Percentiles rank a stretch among this genome's conserved stretches.
Evolutionary conservation across 345 rosid species (phyloP).

Genomic region (Salix dunnii): DNA sequence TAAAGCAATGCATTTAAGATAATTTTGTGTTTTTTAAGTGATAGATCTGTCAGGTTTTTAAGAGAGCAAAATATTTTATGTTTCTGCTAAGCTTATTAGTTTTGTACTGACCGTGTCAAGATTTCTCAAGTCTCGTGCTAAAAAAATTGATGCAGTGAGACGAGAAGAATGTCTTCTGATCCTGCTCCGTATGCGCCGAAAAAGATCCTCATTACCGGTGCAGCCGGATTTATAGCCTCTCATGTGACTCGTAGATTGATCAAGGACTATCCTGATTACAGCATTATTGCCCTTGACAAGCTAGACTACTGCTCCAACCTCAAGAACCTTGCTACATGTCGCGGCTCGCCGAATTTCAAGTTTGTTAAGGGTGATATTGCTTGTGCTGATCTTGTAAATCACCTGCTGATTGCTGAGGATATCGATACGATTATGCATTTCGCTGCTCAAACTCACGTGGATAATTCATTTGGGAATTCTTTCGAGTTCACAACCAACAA

Average conservation of each 20-base stretch:
- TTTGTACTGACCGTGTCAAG: background rate
- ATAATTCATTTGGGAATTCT: conserved; percentile 62
- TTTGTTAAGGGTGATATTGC: conserved; percentile 60
- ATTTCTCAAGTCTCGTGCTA: background rate
- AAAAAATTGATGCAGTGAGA: conserved; percentile 4
- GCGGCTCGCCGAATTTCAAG: conserved; percentile 49
- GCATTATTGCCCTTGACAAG: conserved; percentile 58
- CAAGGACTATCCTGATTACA: conserved; percentile 51
- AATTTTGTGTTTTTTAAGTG: too few relatives aligned
- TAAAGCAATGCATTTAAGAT: too few relatives aligned
- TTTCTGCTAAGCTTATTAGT: too few relatives aligned
- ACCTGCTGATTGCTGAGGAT: conserved; percentile 46
- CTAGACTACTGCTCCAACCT: conserved; percentile 61
- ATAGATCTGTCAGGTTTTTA: too few relatives aligned
- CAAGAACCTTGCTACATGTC: conserved; percentile 46
- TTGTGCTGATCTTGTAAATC: conserved; percentile 54
- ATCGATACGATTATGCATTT: conserved; percentile 65
- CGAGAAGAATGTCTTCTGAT: conserved; percentile 17
- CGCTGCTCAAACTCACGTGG: conserved; percentile 70
- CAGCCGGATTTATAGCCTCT: conserved; percentile 66
- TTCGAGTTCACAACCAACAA: conserved; percentile 64
- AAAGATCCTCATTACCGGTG: conserved; percentile 62
- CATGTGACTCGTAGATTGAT: conserved; percentile 48
- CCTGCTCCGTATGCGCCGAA: conserved; percentile 40
- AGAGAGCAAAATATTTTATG: too few relatives aligned